Base-by-base conservation (phyloP, 176 grass and related monocot genomes). In the Poa pratensis region DNA sequence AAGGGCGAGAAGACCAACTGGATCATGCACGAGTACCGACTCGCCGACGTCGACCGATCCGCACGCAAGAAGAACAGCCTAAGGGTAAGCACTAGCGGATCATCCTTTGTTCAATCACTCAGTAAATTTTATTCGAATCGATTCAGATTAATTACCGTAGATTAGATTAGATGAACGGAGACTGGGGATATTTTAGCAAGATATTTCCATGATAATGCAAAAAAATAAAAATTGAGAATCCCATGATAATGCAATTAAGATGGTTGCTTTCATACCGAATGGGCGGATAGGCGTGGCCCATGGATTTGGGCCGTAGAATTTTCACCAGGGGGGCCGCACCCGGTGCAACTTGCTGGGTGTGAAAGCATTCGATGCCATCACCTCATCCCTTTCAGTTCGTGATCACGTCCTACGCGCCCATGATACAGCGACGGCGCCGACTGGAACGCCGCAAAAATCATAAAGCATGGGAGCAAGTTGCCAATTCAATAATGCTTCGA, bases 11-110 rank as follows among this genome's bases (percentile, higher is more conserved):
- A 99, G 87, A 92, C 94, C 63, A 99, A 99, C 67, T 99, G 97
- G 97, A 99, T 99, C 88, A 99, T 99, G 97, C 97, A 99, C 81
- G 97, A 99, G 90, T 99, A 99, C 86, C 84, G 97, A 16, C 97
- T 99, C 74, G 91, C 94, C 43, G 89, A 88, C 78, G 94, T 94
- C 62, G 94, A 96, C 71, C 77, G 94, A 18, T 79, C 94, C 26
- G 85, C 78, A 6, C 91, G 91, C 35, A 96, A 87, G 84, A 96
- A 96, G 85, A 94, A 94, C 77, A 91, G 89, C 88, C 86, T 94
- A 64, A 91, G 94, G 94, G 94, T 96, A 86, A 86, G 62, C 4
- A 57, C 0, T 0, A n/a, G n/a, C 9, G 12, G 12, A 2, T 0
- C 26, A 6, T 13, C 49, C 46, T 49, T 13, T 43, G 7, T 45